phyloP scores from a whole-genome alignment of 192 early-diverging fungal genomes.

The Gorgonomyces haynaldii region DNA sequence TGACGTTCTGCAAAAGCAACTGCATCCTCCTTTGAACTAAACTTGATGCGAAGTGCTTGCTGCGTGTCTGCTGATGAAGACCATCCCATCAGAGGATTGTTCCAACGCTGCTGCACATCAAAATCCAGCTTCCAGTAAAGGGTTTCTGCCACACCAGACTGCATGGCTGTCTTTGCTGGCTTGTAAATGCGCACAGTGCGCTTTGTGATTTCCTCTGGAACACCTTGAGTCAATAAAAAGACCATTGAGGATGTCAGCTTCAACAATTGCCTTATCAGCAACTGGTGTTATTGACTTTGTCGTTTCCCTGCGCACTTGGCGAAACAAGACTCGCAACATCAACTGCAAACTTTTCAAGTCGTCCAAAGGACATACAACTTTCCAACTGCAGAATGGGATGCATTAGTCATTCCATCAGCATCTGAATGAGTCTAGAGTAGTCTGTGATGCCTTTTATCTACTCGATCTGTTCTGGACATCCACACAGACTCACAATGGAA shows the following conservation, averaged over 20 bases:
- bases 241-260: background rate
- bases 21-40: conserved; percentile 75
- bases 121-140: conserved; percentile 85
- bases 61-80: conserved; percentile 59
- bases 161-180: conserved; percentile 73
- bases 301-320: background rate
- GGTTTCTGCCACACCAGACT: conserved; percentile 66
- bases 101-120: conserved; percentile 79
- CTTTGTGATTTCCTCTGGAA: conserved; percentile 40
- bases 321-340: too few species aligned
- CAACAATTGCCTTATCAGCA: conserved; percentile 1
- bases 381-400: too few species aligned
- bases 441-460: too few species aligned
- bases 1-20: conserved; percentile 91
- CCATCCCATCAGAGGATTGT: conserved; percentile 94
- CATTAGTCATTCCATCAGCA: too few species aligned
- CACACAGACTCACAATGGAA: too few species aligned
- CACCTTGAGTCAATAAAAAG: conserved; percentile 19
- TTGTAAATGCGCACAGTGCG: conserved; percentile 77
- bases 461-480: too few species aligned
- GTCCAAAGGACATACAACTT: too few species aligned
- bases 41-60: conserved; percentile 73
- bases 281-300: background rate
- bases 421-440: too few species aligned
- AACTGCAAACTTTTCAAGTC: too few species aligned